Evolutionary conservation across 192 early-diverging fungal species (phyloP), one percentile per base, ranked within the genome.

Genomic region (Entomortierella lignicola): DNA sequence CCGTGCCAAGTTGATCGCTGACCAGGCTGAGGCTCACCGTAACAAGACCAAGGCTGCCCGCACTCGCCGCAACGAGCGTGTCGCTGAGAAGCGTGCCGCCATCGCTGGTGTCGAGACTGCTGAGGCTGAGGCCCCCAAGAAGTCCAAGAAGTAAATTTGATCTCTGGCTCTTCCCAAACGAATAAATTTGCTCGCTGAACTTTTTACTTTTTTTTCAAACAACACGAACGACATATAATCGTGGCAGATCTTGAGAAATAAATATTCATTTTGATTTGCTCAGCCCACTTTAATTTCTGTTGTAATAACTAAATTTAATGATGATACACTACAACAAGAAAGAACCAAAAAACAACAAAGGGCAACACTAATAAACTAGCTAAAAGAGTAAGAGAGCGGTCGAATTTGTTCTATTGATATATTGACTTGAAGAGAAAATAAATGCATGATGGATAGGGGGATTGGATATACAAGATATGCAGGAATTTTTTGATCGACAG

Each of bases 11-110:
- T 72, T 91, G 65, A 87, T 99, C 65, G 89, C 91, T 81, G 96
- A 99, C 87, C 97, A 99, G 91, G 94, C 97, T 60, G 97, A 97
- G 88, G 97, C 96, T 79, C 97, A 97, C 91, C 96, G 96, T 80
- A 87, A 85, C 86, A 95, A 95, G 89, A 91, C 92, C 88, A 96
- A 95, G 91, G 95, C 95, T 74, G 93, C 95, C 62, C 93, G 97
- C 77, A 94, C 96, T 79, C 95, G 97, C 85, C 94, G 95, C 84
- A 88, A 87, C 62, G 85, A 89, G 82, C 91, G 97, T 67, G 75
- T 92, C 64, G 91, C 91, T 67, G 90, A 94, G 85, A 99, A 99
- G 95, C 93, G 92, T 84, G 94, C 92, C 59, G 92, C 90, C 63
- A 86, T 94, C 43, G 57, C 89, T 63, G 85, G 81, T 62, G 71